phyloP scores from a whole-genome alignment of 2,329 filamentous ascomycete genomes.

The Phyllachora maydis region DNA sequence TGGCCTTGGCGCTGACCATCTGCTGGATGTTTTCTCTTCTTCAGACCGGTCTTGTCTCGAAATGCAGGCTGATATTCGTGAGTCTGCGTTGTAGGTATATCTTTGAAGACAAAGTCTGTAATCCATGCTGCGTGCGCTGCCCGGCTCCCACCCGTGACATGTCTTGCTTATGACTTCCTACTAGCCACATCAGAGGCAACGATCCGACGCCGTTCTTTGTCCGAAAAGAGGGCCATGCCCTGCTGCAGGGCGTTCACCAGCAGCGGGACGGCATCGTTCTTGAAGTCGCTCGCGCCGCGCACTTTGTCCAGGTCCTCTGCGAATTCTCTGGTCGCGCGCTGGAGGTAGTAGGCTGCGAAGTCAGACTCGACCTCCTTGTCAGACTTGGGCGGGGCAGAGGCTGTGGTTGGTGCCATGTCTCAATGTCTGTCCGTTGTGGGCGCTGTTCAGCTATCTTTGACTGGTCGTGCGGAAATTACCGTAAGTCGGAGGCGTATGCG shows the following conservation, averaged over 20 bases:
- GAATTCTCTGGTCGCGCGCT: conserved; percentile 47
- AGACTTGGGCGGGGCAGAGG: conserved; percentile 1
- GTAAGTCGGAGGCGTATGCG: too few relatives aligned
- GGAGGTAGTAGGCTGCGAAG: conserved; percentile 49
- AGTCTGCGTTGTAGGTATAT: too few relatives aligned
- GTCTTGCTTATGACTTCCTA: too few relatives aligned
- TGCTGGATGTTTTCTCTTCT: too few relatives aligned
- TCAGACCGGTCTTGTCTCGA: too few relatives aligned
- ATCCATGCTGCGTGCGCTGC: too few relatives aligned
- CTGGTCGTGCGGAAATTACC: too few relatives aligned
- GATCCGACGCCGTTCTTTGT: conserved; percentile 18
- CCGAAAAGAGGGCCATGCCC: conserved; percentile 38
- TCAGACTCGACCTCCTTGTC: conserved; percentile 10
- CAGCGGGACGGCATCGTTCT: conserved; percentile 38
- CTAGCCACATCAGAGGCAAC: conserved; percentile 6
- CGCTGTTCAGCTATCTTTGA: neutral
- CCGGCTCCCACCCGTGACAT: too few relatives aligned
- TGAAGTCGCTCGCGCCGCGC: conserved; percentile 49
- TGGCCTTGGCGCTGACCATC: too few relatives aligned
- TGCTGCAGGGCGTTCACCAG: conserved; percentile 49
- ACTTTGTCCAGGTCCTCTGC: conserved; percentile 55
- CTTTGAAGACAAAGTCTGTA: too few relatives aligned
- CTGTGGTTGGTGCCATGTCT: neutral
- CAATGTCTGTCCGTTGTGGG: neutral
- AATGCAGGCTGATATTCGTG: too few relatives aligned